Conservation (phyloP, 768 basidiomycete genomes). For the Lactarius evosmus region DNA sequence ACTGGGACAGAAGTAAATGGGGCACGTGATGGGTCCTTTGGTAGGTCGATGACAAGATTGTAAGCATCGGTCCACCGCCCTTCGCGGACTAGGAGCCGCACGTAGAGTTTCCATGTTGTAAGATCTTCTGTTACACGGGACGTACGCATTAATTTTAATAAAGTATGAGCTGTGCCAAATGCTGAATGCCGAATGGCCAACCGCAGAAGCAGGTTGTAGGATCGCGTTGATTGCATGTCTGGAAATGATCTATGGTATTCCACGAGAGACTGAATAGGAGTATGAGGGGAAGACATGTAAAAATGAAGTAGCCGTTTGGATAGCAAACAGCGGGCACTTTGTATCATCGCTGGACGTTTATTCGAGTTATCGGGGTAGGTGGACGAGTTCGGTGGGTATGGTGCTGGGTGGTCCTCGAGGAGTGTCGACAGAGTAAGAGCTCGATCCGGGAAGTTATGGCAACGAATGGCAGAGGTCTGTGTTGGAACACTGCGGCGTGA, state of each 20-base stretch:
- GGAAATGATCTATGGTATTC: slow-evolving; percentile 45
- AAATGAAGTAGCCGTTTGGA: slow-evolving; percentile 7
- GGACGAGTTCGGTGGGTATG: neutral
- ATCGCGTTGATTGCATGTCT: slow-evolving; percentile 38
- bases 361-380: neutral
- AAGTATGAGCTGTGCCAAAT: slow-evolving; percentile 43
- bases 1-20: slow-evolving; percentile 35
- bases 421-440: neutral
- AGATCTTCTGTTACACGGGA: slow-evolving; percentile 43
- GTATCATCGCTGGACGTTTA: neutral
- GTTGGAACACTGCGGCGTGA: neutral
- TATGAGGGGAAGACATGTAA: slow-evolving; percentile 28
- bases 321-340: neutral
- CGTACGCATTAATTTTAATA: slow-evolving; percentile 48
- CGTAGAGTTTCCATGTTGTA: slow-evolving; percentile 55
- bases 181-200: slow-evolving; percentile 51
- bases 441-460: neutral
- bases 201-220: slow-evolving; percentile 45
- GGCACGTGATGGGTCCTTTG: neutral
- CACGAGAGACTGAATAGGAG: slow-evolving; percentile 41
- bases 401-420: neutral
- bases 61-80: slow-evolving; percentile 61
- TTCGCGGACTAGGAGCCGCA: slow-evolving; percentile 53
- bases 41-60: slow-evolving; percentile 29
- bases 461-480: neutral